Evolutionary conservation across 2,329 filamentous ascomycete species (phyloP).

Genomic region (Westerdykella ornata): DNA sequence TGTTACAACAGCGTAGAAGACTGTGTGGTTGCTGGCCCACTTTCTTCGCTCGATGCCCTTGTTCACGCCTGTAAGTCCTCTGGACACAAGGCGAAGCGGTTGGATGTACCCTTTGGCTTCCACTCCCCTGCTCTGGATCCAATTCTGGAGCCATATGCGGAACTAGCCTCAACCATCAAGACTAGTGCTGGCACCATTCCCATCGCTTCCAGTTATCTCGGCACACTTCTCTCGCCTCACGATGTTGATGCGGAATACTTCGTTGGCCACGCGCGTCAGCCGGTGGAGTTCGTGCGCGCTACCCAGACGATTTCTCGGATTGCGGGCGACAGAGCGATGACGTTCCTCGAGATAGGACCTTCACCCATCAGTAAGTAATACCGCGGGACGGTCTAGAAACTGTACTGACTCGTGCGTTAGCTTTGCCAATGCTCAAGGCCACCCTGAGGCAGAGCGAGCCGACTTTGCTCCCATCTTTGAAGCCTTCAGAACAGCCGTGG

Average conservation of each 20-base stretch:
- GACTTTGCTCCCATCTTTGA: background rate
- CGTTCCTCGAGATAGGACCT: conserved; percentile 1
- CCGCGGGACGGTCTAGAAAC: no score
- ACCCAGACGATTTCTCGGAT: background rate
- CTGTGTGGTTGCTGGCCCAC: conserved; percentile 17
- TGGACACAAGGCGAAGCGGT: conserved; percentile 13
- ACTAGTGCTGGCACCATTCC: background rate
- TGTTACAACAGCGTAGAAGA: conserved; percentile 21
- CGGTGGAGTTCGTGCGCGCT: conserved; percentile 11
- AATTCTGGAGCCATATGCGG: conserved; percentile 11
- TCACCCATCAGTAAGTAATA: no score
- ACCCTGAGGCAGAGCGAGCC: conserved; percentile 1
- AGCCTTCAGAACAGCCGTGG: background rate
- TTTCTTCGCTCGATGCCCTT: conserved; percentile 10
- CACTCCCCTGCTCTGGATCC: conserved; percentile 23
- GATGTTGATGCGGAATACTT: conserved; percentile 13
- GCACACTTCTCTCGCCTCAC: background rate
- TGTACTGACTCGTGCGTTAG: no score
- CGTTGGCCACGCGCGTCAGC: conserved; percentile 11
- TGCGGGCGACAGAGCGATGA: background rate
- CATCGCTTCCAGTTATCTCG: background rate
- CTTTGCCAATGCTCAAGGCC: conserved; percentile 3
- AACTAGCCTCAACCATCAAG: conserved; percentile 2
- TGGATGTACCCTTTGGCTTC: conserved; percentile 20
- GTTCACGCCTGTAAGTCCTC: conserved; percentile 5